Conservation (phyloP, 257 asterid genomes). For the Cruciata laevipes region DNA sequence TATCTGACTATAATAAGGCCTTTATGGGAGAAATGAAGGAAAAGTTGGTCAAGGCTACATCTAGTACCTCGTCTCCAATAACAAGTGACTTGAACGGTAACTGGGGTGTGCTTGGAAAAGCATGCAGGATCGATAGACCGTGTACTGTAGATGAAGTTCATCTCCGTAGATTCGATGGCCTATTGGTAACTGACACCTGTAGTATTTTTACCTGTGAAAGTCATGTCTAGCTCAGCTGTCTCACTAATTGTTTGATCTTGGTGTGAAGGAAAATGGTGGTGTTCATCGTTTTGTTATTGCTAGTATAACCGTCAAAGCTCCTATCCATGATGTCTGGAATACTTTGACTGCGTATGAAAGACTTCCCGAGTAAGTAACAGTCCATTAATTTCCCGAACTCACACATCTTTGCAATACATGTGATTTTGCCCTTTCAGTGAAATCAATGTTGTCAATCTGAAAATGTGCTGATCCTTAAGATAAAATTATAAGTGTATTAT, state of each 20-base stretch:
- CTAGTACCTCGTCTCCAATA: constrained; percentile 58
- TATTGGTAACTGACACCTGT: constrained; percentile 54
- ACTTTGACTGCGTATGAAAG: constrained; percentile 81
- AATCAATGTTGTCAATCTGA: neutral
- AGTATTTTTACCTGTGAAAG: constrained; percentile 11
- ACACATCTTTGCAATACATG: neutral
- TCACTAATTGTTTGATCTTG: constrained; percentile 26
- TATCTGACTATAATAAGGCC: constrained; percentile 30
- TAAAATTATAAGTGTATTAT: neutral
- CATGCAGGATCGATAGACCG: constrained; percentile 66
- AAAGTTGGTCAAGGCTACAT: constrained; percentile 41
- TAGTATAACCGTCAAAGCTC: constrained; percentile 86
- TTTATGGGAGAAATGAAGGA: constrained; percentile 35
- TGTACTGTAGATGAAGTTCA: constrained; percentile 93
- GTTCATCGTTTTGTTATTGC: constrained; percentile 93
- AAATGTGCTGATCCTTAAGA: neutral
- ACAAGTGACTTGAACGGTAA: constrained; percentile 47
- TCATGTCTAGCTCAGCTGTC: constrained; percentile 12
- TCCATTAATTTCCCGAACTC: neutral
- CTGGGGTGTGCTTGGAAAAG: constrained; percentile 82
- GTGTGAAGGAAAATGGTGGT: constrained; percentile 87
- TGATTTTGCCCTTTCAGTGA: neutral
- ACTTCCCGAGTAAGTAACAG: constrained; percentile 73
- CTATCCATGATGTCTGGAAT: constrained; percentile 84
- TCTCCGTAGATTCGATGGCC: constrained; percentile 92